Percentiles rank a stretch among this genome's conserved stretches.
Evolutionary conservation across 2,329 filamentous ascomycete species (phyloP).

Genomic region (Penicillium sclerotigenum): DNA sequence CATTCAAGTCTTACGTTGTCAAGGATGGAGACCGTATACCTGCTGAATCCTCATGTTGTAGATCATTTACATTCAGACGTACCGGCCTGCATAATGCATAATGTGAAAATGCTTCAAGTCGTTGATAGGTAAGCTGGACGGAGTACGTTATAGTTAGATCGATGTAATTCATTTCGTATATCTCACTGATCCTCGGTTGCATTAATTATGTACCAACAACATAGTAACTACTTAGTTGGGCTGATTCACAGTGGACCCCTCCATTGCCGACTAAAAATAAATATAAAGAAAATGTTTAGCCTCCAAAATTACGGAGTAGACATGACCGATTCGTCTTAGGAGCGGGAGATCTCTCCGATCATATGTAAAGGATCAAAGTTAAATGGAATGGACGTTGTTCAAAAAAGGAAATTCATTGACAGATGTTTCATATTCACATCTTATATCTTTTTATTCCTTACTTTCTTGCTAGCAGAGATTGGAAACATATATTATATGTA

Average conservation of each 20-base stretch:
- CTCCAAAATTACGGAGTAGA: background rate
- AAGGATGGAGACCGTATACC: background rate
- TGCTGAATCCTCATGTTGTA: background rate
- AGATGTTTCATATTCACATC: background rate
- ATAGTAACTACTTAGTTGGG: background rate
- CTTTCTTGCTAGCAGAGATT: background rate
- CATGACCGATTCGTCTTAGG: background rate
- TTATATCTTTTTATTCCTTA: background rate
- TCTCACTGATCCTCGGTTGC: background rate
- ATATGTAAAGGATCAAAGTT: background rate
- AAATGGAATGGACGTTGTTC: background rate
- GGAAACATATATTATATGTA: background rate
- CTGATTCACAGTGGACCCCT: background rate
- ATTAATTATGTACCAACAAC: background rate
- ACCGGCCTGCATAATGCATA: background rate
- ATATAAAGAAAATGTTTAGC: background rate
- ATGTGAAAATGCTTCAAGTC: background rate
- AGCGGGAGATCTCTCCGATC: constrained; percentile 8
- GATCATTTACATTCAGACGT: background rate
- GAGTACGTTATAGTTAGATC: background rate
- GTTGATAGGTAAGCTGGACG: no score
- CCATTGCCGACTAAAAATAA: background rate
- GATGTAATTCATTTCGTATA: background rate
- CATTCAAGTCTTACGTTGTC: background rate
- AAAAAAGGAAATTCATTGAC: background rate